phyloP scores from a whole-genome alignment of 73 alveolate genomes.

The Loxodes magnus region DNA sequence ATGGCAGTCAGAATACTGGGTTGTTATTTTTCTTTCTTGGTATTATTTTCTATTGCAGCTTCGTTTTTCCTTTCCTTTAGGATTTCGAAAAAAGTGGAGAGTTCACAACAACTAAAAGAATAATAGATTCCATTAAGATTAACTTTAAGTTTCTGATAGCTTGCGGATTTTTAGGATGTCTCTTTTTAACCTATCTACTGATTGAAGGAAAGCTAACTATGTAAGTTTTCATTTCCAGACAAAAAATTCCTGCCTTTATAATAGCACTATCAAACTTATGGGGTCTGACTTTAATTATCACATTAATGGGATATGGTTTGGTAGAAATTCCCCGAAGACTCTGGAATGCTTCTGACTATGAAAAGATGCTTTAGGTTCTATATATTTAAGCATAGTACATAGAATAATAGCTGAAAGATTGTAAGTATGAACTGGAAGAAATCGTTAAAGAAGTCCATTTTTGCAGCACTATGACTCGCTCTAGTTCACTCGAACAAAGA shows the following conservation, averaged over 20 bases:
- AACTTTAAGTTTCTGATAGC: background rate
- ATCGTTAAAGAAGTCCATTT: background rate
- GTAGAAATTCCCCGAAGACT: slow-evolving; percentile 8
- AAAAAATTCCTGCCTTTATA: slow-evolving; percentile 2
- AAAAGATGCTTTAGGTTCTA: background rate
- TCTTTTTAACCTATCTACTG: background rate
- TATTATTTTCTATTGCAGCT: background rate
- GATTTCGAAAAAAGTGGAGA: slow-evolving; percentile 14
- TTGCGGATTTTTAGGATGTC: background rate
- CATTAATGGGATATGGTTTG: slow-evolving; percentile 8
- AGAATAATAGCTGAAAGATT: background rate
- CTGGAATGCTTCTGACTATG: slow-evolving; percentile 1
- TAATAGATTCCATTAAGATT: background rate
- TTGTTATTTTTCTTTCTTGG: slow-evolving; percentile 11
- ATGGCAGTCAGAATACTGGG: slow-evolving; percentile 7
- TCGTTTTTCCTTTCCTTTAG: slow-evolving; percentile 3
- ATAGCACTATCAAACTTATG: slow-evolving; percentile 9
- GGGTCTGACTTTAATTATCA: slow-evolving; percentile 3
- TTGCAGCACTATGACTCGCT: background rate
- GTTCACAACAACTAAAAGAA: background rate
- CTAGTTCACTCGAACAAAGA: background rate
- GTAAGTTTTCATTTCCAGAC: background rate
- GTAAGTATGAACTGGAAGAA: slow-evolving; percentile 5
- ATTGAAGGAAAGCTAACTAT: background rate
- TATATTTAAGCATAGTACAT: background rate